Conservation (phyloP, 139 green algal species). For the Coelastrella sp. region DNA sequence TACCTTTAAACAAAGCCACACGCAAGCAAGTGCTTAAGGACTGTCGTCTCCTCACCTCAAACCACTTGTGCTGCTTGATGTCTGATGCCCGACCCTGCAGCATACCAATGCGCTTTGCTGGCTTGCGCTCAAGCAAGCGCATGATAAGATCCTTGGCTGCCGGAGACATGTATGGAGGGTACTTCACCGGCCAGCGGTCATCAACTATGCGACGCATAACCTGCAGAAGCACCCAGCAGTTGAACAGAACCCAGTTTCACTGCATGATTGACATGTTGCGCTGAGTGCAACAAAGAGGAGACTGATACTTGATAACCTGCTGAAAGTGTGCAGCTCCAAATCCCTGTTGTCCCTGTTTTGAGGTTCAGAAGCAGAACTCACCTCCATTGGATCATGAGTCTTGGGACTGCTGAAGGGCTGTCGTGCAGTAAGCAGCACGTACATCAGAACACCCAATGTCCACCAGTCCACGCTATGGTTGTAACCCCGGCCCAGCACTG, state of each 20-base stretch:
- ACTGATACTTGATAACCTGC: too few relatives aligned
- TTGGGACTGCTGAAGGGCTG: constrained; percentile 94
- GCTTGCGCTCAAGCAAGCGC: constrained; percentile 91
- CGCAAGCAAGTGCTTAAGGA: neutral
- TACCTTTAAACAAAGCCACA: too few relatives aligned
- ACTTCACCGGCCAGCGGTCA: constrained; percentile 86
- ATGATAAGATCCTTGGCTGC: constrained; percentile 79
- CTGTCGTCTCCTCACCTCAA: constrained; percentile 56
- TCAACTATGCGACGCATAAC: constrained; percentile 98
- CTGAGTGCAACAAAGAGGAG: too few relatives aligned
- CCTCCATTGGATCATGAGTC: constrained; percentile 77
- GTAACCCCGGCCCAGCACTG: constrained; percentile 93
- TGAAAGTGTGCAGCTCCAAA: too few relatives aligned
- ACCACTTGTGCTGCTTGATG: constrained; percentile 95
- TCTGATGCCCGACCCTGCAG: constrained; percentile 78
- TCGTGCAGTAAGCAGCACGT: constrained; percentile 95
- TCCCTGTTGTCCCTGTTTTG: too few relatives aligned
- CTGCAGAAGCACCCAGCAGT: constrained; percentile 80
- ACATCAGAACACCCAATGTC: constrained; percentile 95
- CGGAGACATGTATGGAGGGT: constrained; percentile 75
- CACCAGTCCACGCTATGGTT: constrained; percentile 94
- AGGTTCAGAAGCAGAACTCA: neutral
- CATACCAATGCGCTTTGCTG: constrained; percentile 89
- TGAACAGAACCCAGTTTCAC: neutral
- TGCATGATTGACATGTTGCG: too few relatives aligned